phyloP scores from a whole-genome alignment of 78 protist species.

The Pigoraptor vietnamica region DNA sequence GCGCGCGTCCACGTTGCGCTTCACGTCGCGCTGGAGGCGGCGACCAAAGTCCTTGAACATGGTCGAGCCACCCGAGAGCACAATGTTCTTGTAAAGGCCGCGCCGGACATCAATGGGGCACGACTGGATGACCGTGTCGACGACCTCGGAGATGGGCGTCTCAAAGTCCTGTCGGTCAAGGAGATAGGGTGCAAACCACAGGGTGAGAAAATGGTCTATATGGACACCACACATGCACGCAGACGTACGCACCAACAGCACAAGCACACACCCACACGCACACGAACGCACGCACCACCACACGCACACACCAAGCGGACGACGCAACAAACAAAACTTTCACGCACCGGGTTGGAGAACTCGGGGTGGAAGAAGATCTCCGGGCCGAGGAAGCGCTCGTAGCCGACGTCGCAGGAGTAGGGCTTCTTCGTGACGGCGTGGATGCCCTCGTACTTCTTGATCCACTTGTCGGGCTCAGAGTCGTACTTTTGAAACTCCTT shows the following conservation, averaged over 20 bases:
- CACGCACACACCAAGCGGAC: too few relatives aligned
- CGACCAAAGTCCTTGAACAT: slow-evolving; percentile 96
- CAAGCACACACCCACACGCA: too few relatives aligned
- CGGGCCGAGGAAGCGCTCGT: slow-evolving; percentile 99
- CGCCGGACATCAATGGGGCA: slow-evolving; percentile 95
- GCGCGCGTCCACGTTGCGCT: slow-evolving; percentile 64
- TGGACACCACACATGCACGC: too few relatives aligned
- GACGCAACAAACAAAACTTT: too few relatives aligned
- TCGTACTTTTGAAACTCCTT: slow-evolving; percentile 93
- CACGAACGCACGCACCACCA: too few relatives aligned
- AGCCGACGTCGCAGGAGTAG: slow-evolving; percentile 89
- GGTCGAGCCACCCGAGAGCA: slow-evolving; percentile 98
- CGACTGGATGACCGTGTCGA: slow-evolving; percentile 81
- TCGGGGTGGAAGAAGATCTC: slow-evolving; percentile 99
- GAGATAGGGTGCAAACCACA: too few relatives aligned
- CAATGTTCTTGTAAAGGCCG: slow-evolving; percentile 92
- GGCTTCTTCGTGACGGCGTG: slow-evolving; percentile 60
- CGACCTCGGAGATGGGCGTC: slow-evolving; percentile 89
- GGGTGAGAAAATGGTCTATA: too few relatives aligned
- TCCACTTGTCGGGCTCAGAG: slow-evolving; percentile 68
- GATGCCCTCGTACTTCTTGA: slow-evolving; percentile 46
- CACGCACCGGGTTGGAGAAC: slow-evolving; percentile 75
- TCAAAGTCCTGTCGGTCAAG: too few relatives aligned
- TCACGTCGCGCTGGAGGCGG: slow-evolving; percentile 89
- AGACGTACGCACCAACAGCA: too few relatives aligned